phyloP scores from a whole-genome alignment of 2,329 filamentous ascomycete species.

The Juglanconis juglandina region DNA sequence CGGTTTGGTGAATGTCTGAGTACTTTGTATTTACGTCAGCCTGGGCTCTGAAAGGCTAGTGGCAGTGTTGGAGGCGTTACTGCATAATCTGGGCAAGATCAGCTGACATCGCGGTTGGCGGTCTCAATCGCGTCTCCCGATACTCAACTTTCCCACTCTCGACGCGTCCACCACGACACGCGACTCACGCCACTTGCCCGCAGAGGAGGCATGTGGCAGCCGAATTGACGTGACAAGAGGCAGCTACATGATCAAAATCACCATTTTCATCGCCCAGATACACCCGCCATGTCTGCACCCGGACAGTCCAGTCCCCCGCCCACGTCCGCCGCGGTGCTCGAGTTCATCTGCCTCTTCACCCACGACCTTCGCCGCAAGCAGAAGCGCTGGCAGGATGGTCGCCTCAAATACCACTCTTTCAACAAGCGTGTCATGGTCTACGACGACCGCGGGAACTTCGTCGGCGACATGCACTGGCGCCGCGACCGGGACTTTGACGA shows the following conservation, averaged over 20 bases:
- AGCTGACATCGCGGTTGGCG: conserved; percentile 16
- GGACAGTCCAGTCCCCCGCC: conserved; percentile 34
- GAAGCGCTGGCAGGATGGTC: conserved; percentile 92
- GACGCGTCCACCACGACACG: conserved; percentile 8
- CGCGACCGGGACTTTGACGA: conserved; percentile 66
- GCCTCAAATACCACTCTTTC: conserved; percentile 82
- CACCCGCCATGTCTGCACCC: conserved; percentile 6
- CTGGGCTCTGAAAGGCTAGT: too few species aligned
- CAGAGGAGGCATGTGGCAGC: not conserved
- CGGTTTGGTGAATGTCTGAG: too few species aligned
- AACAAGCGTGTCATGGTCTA: conserved; percentile 91
- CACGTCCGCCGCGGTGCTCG: conserved; percentile 71
- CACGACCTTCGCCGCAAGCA: conserved; percentile 81
- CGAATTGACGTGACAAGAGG: not conserved
- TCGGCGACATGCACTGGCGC: conserved; percentile 83
- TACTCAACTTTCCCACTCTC: not conserved
- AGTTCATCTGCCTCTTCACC: conserved; percentile 83
- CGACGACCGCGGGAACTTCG: conserved; percentile 72
- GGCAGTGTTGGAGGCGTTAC: too few species aligned
- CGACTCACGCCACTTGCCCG: not conserved
- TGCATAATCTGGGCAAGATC: not conserved
- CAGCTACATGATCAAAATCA: not conserved
- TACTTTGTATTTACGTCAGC: too few species aligned
- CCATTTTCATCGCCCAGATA: not conserved
- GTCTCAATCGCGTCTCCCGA: not conserved